Percentiles rank a stretch among this genome's conserved stretches.
These are phyloP conservation scores for Drosera spatulata DNA, from an alignment of 179 eudicot genomes.

Conservation along the genomic window DNA sequence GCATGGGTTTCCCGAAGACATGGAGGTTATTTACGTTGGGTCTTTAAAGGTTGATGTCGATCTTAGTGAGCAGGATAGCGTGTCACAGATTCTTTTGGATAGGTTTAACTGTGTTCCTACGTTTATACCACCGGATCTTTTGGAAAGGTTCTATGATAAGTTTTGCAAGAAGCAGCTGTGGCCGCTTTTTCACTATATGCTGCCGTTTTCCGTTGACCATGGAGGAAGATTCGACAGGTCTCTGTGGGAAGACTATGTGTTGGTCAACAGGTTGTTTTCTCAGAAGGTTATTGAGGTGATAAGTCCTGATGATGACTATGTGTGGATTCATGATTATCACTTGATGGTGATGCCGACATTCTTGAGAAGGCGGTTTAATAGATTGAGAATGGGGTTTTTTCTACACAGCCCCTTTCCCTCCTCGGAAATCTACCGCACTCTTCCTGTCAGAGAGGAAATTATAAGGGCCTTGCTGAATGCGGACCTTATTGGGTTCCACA, in stretches of 20 bases:
- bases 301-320: slow-evolving; percentile 79
- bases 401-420: slow-evolving; percentile 84
- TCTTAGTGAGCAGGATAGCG: slow-evolving; percentile 70
- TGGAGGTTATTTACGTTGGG: slow-evolving; percentile 76
- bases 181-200: slow-evolving; percentile 93
- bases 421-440: slow-evolving; percentile 75
- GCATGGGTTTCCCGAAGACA: slow-evolving; percentile 76
- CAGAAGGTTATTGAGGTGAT: slow-evolving; percentile 80
- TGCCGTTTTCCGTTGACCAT: slow-evolving; percentile 63
- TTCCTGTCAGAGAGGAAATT: slow-evolving; percentile 87
- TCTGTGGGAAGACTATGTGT: slow-evolving; percentile 86
- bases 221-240: slow-evolving; percentile 77
- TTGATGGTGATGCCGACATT: slow-evolving; percentile 84
- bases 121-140: slow-evolving; percentile 51
- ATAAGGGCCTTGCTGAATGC: slow-evolving; percentile 64
- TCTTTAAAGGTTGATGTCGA: slow-evolving; percentile 69
- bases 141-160: slow-evolving; percentile 59
- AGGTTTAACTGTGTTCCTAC: slow-evolving; percentile 71
- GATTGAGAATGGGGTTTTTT: slow-evolving; percentile 82
- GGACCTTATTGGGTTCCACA: slow-evolving; percentile 81
- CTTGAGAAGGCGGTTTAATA: slow-evolving; percentile 65
- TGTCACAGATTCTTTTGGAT: slow-evolving; percentile 55
- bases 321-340: slow-evolving; percentile 90
- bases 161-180: slow-evolving; percentile 84
- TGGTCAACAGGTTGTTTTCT: slow-evolving; percentile 63